Percentiles rank a stretch among this genome's conserved stretches.
These are phyloP conservation scores for Apiotrichum laibachii DNA, from an alignment of 1,284 basidiomycete genomes.

Conservation along the genomic window DNA sequence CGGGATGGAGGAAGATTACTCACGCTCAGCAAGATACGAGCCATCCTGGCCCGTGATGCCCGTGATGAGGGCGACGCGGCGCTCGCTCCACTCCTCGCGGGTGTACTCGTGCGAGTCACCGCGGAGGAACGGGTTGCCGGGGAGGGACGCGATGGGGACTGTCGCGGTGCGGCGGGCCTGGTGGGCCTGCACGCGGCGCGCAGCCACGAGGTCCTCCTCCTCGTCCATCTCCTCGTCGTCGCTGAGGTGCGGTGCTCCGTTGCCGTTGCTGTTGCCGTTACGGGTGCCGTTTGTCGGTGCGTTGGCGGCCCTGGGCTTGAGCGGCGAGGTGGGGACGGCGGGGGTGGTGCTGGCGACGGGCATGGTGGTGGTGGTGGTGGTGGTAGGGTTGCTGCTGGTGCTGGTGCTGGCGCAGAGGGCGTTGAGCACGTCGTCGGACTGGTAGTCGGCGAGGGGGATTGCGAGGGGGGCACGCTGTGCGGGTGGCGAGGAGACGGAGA, in stretches of 20 bases:
- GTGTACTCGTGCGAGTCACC: constrained; percentile 2
- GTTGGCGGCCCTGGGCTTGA: background rate
- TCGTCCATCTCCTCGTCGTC: constrained; percentile 6
- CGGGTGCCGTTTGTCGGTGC: background rate
- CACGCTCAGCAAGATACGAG: constrained; percentile 22
- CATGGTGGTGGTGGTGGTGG: background rate
- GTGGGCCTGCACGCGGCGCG: background rate
- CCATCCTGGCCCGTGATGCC: constrained; percentile 77
- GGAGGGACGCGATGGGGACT: background rate
- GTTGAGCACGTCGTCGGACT: constrained; percentile 12
- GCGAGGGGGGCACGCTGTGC: background rate
- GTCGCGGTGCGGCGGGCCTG: background rate
- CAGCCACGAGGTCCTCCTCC: background rate
- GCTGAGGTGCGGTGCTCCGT: background rate
- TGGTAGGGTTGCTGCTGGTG: background rate
- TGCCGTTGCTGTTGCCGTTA: background rate
- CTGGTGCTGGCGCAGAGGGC: background rate
- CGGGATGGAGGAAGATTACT: background rate
- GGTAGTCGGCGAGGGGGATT: constrained; percentile 4
- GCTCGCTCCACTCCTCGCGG: constrained; percentile 72
- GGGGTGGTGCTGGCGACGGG: background rate
- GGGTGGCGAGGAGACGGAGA: background rate
- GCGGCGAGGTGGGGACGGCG: background rate
- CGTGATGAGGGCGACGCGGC: constrained; percentile 82
- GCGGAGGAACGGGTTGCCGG: constrained; percentile 8